Evolutionary conservation across 1,139 yeast genomes (phyloP).

Genomic region (Diutina neorugosa): DNA sequence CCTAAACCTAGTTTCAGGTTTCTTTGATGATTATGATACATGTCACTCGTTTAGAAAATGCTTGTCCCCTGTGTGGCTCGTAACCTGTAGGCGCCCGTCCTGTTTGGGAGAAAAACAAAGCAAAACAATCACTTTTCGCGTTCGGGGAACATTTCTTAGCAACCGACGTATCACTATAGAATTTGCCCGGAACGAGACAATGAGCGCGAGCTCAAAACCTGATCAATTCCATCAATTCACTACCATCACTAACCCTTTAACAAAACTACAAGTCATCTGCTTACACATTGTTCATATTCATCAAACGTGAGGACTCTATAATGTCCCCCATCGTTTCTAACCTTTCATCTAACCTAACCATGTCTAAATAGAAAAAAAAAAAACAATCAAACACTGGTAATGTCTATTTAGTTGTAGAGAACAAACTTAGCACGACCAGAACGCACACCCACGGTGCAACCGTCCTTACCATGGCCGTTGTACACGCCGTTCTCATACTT

Average conservation of each 20-base stretch:
- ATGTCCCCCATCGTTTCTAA: not conserved
- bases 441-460: conserved; percentile 67
- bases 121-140: not conserved
- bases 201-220: no score
- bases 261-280: not conserved
- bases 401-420: conserved; percentile 23
- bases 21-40: no score
- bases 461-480: conserved; percentile 54
- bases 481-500: conserved; percentile 50
- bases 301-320: not conserved
- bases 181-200: not conserved
- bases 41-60: no score
- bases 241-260: not conserved
- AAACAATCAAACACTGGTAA: not conserved
- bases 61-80: no score
- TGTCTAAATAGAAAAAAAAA: not conserved
- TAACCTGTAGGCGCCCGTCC: not conserved
- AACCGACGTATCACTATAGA: not conserved
- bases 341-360: not conserved
- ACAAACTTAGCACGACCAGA: conserved; percentile 60
- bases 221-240: no score
- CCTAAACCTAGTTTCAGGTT: no score
- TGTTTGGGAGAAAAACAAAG: not conserved
- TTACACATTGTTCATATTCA: not conserved
- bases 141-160: not conserved